Evolutionary conservation across 1,284 basidiomycete genomes (phyloP), one percentile per base, ranked within the genome.

Genomic region (Rugosomyces carneus): DNA sequence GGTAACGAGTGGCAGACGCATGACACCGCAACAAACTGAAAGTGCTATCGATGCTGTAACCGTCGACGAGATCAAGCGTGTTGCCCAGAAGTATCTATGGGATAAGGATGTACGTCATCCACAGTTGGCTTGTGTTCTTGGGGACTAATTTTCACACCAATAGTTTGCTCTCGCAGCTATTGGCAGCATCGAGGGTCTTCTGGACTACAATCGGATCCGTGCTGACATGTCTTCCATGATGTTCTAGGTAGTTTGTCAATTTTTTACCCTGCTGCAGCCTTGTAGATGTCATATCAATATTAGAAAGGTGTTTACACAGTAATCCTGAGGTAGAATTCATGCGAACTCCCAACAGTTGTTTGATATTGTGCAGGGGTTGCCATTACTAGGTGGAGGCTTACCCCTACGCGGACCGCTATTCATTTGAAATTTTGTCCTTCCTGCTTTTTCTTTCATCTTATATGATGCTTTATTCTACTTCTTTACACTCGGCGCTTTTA

Each of bases 1-100:
- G 52, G 91, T 99, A 54, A 98, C 94, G 29, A 91, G 84, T 56
- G 96, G 96, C 51, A 84, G 79, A 58, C 76, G 93, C 59, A 77
- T 88, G 72, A 91, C 93, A 23, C 95, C 96, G 42, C 80, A 87
- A 66, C 92, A 99, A 71, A 94, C 96, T 56, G 94, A 98, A 76
- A 78, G 78, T 48, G 90, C 91, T 39, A 84, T 99, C 42, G 92
- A 98, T 66, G 83, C 88, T 42, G 90, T 99, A 53, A 84, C 81
- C 24, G 72, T 81, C 20, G 85, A 81, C n/a, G 93, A 97, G 66
- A 93, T 99, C 68, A 88, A 91, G 75, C 80, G 89, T 35, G 92
- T 94, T 52, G 95, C 95, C 40, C 84, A 91, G 71, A 95, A 93
- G 72, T 96, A 97, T 69, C 76, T 98, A 24, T 98, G 93, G 93